Evolutionary conservation across 2,329 filamentous ascomycete genomes (phyloP).

Genomic region (Talaromyces sp.): DNA sequence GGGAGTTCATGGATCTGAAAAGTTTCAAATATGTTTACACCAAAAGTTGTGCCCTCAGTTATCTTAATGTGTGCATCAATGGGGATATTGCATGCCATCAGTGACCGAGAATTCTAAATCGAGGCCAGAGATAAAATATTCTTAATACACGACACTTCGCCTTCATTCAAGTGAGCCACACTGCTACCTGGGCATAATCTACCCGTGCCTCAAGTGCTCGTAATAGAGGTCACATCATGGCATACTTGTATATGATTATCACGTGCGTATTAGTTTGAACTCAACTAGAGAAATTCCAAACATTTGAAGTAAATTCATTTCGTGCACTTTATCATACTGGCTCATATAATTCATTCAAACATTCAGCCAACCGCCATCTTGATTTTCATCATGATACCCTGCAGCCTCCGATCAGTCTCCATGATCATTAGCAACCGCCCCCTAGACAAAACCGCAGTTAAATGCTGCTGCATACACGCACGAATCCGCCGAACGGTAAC

Average conservation of each 20-base stretch:
- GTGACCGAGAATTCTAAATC: background rate
- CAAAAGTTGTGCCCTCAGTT: background rate
- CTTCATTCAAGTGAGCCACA: no score
- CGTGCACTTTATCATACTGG: no score
- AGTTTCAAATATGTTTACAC: background rate
- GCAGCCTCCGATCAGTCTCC: slow-evolving; percentile 35
- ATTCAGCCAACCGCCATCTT: slow-evolving; percentile 22
- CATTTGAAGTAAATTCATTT: no score
- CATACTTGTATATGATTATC: no score
- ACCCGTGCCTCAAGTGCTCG: no score
- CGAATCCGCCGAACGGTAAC: slow-evolving; percentile 30
- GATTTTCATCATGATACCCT: slow-evolving; percentile 33
- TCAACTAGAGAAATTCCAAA: no score
- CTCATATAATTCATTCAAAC: no score
- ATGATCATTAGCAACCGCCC: slow-evolving; percentile 34
- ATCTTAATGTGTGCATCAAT: background rate
- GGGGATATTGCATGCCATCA: background rate
- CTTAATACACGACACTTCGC: no score
- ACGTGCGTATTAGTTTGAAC: no score
- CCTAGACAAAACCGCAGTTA: slow-evolving; percentile 20
- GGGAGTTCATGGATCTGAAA: background rate
- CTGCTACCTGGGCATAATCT: no score
- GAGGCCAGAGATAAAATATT: no score
- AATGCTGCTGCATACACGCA: slow-evolving; percentile 28
- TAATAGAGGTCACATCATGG: no score